Evolutionary conservation across 306 rosid species (phyloP), one percentile per base, ranked within the genome.

Genomic region (Oemleria cerasiformis): DNA sequence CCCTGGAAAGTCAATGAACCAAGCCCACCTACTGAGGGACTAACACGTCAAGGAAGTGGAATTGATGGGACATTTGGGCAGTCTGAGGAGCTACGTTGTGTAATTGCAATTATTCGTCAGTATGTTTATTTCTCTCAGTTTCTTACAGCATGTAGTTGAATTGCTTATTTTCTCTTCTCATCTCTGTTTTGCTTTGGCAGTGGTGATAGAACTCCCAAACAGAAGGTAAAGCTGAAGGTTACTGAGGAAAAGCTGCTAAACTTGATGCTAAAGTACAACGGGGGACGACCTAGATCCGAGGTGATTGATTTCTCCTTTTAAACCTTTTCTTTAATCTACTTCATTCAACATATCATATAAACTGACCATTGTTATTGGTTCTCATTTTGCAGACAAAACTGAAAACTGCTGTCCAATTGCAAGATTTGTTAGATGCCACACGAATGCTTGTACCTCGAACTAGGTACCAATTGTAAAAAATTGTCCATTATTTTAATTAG

Each of bases 161-260:
- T 50, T 14, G 49, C 57, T 66, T 70, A 19, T 48, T 72, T 68
- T 75, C 21, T 58, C 71, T 70, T 80, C 61, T 72, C 56, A 75
- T 71, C 65, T 73, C 62, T 71, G 41, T 65, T 75, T 67, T 76
- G 50, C 63, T 83, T 76, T 82, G 64, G 79, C 84, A 94, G 99
- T 83, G 99, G 99, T 73, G 99, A 94, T 87, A 86, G 99, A 88
- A 94, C 99, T 81, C 96, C 99, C 72, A 94, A 94, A 78, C 99
- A 94, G 80, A 94, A 94, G 90, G 99, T 94, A 83, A 94, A 94
- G 79, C 73, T 94, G 81, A 91, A 86, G 79, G 96, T 94, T 75
- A 94, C 99, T 2, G 99, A 94, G 82, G 99, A 94, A 85, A 94
- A 85, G 73, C 85, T 94, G 74, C 74, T 94, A 76, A 91, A 85